phyloP scores from a whole-genome alignment of 257 asterid genomes.

The Cordia subcordata region DNA sequence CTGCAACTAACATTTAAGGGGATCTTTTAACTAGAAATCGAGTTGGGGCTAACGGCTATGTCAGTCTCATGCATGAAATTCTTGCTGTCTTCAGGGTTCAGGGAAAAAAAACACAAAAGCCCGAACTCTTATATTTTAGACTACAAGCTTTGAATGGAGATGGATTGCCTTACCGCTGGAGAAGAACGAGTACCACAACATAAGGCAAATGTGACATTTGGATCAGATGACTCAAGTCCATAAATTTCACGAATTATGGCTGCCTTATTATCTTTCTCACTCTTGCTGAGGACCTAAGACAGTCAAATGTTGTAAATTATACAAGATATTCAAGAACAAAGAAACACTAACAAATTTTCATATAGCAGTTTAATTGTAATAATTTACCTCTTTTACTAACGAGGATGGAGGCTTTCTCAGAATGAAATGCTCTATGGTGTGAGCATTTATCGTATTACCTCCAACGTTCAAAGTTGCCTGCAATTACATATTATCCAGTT shows the following conservation, averaged over 20 bases:
- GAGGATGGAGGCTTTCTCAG: constrained; percentile 55
- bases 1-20: too few species aligned
- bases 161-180: constrained; percentile 58
- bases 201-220: constrained; percentile 76
- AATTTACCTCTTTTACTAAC: constrained; percentile 47
- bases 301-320: neutral
- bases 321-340: neutral
- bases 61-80: too few species aligned
- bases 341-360: neutral
- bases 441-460: constrained; percentile 59
- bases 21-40: too few species aligned
- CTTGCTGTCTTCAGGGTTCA: too few species aligned
- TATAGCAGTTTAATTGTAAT: neutral
- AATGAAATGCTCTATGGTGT: constrained; percentile 54
- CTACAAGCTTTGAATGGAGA: neutral
- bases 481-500: neutral
- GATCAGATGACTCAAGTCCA: constrained; percentile 64
- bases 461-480: constrained; percentile 74
- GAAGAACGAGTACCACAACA: constrained; percentile 91
- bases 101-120: too few species aligned
- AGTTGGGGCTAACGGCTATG: too few species aligned
- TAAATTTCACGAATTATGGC: constrained; percentile 41
- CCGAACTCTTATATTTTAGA: too few species aligned
- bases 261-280: constrained; percentile 28
- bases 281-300: constrained; percentile 28